Evolutionary conservation across 768 basidiomycete genomes (phyloP), one percentile per base, ranked within the genome.

Genomic region (Boletus fagicola): DNA sequence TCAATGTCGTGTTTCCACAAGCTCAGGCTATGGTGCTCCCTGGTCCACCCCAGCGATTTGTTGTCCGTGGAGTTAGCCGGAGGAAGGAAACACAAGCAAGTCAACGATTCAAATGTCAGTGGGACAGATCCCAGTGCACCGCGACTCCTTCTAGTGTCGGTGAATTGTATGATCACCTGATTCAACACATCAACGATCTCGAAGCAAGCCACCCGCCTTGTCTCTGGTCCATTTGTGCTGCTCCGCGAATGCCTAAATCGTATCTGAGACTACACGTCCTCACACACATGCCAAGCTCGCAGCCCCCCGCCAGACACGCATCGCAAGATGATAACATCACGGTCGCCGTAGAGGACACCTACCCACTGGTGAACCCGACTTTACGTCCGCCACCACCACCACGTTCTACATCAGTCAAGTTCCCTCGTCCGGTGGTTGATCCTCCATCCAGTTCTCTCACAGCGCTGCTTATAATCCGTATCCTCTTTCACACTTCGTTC

Each of bases 21-120:
- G 93, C 94, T 0, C 84, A 86, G 62, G 93, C 95, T 1, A 92
- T 92, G 85, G 91, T 95, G 22, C 78, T 91, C 36, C 82, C 79
- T 36, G 88, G 86, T 1, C 81, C 83, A 6, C 79, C 83, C 5
- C 87, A 86, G 62, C 80, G 84, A 52, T 99, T 96, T 66, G 80
- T 99, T 39, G 92, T 99, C 48, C 87, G 87, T 38, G 94, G 94
- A 7, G 88, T 98, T 43, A 83, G 86, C 57, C 75, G 88, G 52
- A 78, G 83, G 54, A 86, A 85, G 71, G 83, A 86, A 55, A 65
- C 79, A 0, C 69, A 80, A 58, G 76, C 76, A 13, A 79, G 76
- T 40, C 85, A 90, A 46, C 80, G 80, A 49, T 91, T 87, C 73
- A 83, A 83, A 63, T 95, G 94, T 69, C 80, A 78, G 30, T 96